Evolutionary conservation across 257 asterid species (phyloP).

Genomic region (Phtheirospermum japonicum): DNA sequence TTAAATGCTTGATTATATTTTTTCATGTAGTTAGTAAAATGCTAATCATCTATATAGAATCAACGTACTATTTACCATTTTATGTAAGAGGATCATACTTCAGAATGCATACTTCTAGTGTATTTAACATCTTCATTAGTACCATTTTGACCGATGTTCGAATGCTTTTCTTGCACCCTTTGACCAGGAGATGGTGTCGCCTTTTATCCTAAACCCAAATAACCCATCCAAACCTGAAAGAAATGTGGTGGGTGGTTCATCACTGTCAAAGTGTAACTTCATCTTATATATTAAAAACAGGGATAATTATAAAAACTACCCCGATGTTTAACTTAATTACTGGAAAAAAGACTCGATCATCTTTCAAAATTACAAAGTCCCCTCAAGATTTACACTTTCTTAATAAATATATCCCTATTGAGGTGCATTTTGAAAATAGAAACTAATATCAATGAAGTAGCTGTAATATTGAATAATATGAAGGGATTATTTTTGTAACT

Average conservation of each 20-base stretch:
- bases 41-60: too few relatives aligned
- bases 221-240: slow-evolving; percentile 73
- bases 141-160: slow-evolving; percentile 31
- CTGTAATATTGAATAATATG: background rate
- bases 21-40: too few relatives aligned
- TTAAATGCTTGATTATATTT: too few relatives aligned
- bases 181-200: slow-evolving; percentile 40
- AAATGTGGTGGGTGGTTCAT: slow-evolving; percentile 14
- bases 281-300: slow-evolving; percentile 15
- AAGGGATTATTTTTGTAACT: background rate
- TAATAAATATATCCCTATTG: background rate
- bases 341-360: background rate
- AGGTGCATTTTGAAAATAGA: background rate
- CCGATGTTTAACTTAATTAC: background rate
- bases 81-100: too few relatives aligned
- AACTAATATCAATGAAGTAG: too few relatives aligned
- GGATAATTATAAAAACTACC: background rate
- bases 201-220: slow-evolving; percentile 73
- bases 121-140: slow-evolving; percentile 63
- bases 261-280: slow-evolving; percentile 25
- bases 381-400: too few relatives aligned
- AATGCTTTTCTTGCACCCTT: slow-evolving; percentile 36
- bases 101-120: too few relatives aligned
- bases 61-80: too few relatives aligned
- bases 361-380: background rate